Conservation (phyloP, 2,329 filamentous ascomycete species). For the Verticillium dahliae region DNA sequence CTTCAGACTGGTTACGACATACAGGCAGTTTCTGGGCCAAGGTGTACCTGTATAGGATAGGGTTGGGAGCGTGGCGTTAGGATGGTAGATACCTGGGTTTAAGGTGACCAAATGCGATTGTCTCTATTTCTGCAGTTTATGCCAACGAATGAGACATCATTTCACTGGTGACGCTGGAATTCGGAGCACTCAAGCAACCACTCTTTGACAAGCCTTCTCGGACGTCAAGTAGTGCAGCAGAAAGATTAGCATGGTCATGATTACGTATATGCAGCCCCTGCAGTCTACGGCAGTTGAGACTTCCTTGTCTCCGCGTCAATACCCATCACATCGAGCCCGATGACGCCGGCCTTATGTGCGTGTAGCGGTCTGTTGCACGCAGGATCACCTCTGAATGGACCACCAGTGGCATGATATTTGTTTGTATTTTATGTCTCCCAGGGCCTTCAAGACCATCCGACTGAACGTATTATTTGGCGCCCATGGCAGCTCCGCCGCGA, state of each 20-base stretch:
- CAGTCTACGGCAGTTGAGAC: neutral
- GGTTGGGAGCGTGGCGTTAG: conserved; percentile 3
- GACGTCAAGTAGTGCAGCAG: neutral
- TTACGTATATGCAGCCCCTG: neutral
- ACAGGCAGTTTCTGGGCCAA: neutral
- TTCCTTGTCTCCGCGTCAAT: neutral
- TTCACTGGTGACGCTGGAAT: neutral
- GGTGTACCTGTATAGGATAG: neutral
- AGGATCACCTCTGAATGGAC: neutral
- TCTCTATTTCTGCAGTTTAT: neutral
- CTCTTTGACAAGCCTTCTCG: neutral
- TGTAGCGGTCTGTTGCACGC: neutral
- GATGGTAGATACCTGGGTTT: conserved; percentile 3
- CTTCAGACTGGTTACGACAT: neutral
- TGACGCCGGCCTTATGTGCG: neutral
- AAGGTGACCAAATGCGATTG: neutral
- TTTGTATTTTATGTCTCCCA: neutral
- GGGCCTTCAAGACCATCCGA: neutral
- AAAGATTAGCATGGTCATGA: no score
- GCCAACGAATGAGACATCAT: neutral
- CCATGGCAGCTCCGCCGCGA: conserved; percentile 58
- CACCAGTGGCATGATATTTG: neutral
- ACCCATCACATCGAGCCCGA: neutral
- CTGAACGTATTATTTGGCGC: neutral
- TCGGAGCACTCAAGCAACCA: no score